These are phyloP conservation scores for Coleophoma crateriformis DNA, from an alignment of 2,329 filamentous ascomycete species.

Conservation along the genomic window DNA sequence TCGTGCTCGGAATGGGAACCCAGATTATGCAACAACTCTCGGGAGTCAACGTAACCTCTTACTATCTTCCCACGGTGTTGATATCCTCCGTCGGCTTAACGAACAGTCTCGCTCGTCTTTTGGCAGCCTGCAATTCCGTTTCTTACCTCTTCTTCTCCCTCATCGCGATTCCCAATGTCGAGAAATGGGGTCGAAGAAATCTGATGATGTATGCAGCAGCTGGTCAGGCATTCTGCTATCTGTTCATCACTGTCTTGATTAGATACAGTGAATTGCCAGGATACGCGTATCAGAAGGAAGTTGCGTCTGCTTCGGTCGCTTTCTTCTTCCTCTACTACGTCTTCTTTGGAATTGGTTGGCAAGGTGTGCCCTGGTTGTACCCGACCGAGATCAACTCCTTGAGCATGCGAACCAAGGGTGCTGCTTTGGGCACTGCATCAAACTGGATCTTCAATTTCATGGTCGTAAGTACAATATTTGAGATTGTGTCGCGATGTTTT, in stretches of 20 bases:
- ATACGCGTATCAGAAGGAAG: conserved; percentile 4
- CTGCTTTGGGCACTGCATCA: conserved; percentile 26
- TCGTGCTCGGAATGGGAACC: conserved; percentile 38
- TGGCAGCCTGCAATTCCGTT: conserved; percentile 14
- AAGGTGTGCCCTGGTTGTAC: conserved; percentile 8
- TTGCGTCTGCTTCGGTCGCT: background rate
- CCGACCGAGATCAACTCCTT: conserved; percentile 30
- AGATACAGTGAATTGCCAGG: background rate
- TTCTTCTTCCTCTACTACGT: background rate
- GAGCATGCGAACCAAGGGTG: conserved; percentile 28
- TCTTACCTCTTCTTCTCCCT: background rate
- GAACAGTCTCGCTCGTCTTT: conserved; percentile 38
- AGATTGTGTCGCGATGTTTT: no score
- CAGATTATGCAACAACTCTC: conserved; percentile 43
- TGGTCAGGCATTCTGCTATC: background rate
- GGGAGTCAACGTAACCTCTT: conserved; percentile 31
- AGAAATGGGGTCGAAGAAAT: background rate
- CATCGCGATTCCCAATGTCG: background rate
- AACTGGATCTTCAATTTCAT: conserved; percentile 30
- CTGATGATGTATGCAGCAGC: background rate
- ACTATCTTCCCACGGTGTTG: conserved; percentile 39
- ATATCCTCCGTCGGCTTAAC: conserved; percentile 33
- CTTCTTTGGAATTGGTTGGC: background rate
- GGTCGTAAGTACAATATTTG: conserved; percentile 8
- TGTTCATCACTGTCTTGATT: background rate